phyloP scores from a whole-genome alignment of 1,284 basidiomycete species.

The Meripilus lineatus region DNA sequence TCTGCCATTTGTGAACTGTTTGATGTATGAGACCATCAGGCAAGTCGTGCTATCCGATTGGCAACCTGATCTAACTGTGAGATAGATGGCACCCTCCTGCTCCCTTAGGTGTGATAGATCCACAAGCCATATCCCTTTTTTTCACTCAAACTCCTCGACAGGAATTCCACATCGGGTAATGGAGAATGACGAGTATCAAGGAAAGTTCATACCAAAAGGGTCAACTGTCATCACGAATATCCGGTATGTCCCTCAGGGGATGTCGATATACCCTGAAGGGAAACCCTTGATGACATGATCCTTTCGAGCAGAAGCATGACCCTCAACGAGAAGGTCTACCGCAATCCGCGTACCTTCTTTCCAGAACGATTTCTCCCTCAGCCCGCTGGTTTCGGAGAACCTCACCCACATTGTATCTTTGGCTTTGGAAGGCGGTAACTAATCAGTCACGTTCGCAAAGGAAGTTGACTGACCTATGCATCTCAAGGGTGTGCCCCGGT shows the following conservation, averaged over 20 bases:
- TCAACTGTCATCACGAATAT: constrained; percentile 31
- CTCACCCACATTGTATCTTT: constrained; percentile 3
- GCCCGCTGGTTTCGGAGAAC: constrained; percentile 2
- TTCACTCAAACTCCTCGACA: constrained; percentile 7
- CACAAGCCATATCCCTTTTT: not conserved
- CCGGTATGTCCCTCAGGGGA: constrained; percentile 19
- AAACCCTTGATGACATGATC: constrained; percentile 7
- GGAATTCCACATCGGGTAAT: constrained; percentile 28
- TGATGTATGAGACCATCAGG: constrained; percentile 4
- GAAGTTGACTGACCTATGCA: not conserved
- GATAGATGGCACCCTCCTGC: not conserved
- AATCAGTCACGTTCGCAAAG: not conserved
- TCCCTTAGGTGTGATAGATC: not conserved
- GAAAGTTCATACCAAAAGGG: constrained; percentile 24
- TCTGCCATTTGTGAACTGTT: constrained; percentile 7
- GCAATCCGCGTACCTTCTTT: constrained; percentile 3
- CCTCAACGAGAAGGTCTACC: constrained; percentile 1
- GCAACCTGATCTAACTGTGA: not conserved
- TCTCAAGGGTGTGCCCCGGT: not conserved
- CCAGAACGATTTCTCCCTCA: constrained; percentile 9
- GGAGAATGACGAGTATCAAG: constrained; percentile 22
- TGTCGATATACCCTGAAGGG: not conserved
- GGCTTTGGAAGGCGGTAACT: constrained; percentile 6
- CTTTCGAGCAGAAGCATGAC: not conserved
- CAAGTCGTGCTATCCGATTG: not conserved